Percentiles rank a stretch among this genome's conserved stretches.
Evolutionary conservation across 2,329 filamentous ascomycete species (phyloP).

Genomic region (Nothopassalora personata): DNA sequence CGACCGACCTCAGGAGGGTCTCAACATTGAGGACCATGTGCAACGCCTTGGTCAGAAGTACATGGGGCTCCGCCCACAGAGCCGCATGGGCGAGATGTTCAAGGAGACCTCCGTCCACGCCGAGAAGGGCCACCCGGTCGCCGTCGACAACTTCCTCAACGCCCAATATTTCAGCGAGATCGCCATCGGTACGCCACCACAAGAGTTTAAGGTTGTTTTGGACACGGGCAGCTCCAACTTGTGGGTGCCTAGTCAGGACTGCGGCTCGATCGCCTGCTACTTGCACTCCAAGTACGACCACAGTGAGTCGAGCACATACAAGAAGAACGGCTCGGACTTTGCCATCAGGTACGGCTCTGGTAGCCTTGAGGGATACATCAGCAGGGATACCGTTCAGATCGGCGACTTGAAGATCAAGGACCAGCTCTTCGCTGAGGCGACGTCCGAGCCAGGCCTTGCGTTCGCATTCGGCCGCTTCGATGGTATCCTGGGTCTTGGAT

Average conservation of each 20-base stretch:
- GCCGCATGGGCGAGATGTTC: conserved; percentile 72
- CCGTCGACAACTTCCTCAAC: conserved; percentile 96
- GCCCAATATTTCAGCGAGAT: conserved; percentile 99
- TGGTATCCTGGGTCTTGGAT: conserved; percentile 91
- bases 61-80: conserved; percentile 71
- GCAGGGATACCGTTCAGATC: conserved; percentile 78
- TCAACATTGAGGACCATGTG: conserved; percentile 75
- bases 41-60: conserved; percentile 91
- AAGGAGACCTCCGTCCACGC: conserved; percentile 63
- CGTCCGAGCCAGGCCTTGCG: conserved; percentile 87
- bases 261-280: conserved; percentile 95
- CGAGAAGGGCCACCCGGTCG: conserved; percentile 69
- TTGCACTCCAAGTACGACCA: conserved; percentile 97
- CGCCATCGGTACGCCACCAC: conserved; percentile 81
- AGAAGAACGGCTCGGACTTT: conserved; percentile 88
- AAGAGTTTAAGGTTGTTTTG: conserved; percentile 96
- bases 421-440: conserved; percentile 95
- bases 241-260: conserved; percentile 89
- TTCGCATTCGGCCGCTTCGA: conserved; percentile 98
- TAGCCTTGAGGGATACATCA: conserved; percentile 87
- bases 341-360: conserved; percentile 95
- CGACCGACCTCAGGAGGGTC: conserved; percentile 58
- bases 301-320: conserved; percentile 78
- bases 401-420: conserved; percentile 83
- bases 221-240: conserved; percentile 99